A percentile compares a stretch with the other conserved stretches of the same genome.
Evolutionary conservation across 2,329 filamentous ascomycete genomes (phyloP).

Genomic region (Phoma sp.): DNA sequence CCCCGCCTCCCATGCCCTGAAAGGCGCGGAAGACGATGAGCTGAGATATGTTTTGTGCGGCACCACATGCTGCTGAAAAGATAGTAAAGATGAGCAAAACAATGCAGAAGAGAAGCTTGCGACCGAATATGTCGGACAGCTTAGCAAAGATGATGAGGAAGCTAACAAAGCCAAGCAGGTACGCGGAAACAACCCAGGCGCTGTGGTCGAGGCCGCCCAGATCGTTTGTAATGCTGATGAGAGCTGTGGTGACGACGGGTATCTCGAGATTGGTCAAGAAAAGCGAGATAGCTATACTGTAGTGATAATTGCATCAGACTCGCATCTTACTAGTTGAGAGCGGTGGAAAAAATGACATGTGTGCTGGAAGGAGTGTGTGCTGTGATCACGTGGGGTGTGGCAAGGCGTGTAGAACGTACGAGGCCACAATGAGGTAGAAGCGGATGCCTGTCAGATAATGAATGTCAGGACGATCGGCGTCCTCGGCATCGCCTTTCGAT

Average conservation of each 20-base stretch:
- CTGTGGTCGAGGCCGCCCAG: background rate
- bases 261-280: background rate
- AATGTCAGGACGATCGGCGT: background rate
- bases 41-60: background rate
- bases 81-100: background rate
- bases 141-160: background rate
- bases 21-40: background rate
- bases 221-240: background rate
- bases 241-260: background rate
- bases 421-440: background rate
- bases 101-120: background rate
- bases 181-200: background rate
- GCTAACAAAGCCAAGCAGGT: background rate
- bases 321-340: background rate
- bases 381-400: background rate
- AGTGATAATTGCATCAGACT: background rate
- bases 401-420: background rate
- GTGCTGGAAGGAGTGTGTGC: background rate
- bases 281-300: background rate
- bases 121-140: background rate
- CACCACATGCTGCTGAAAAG: background rate
- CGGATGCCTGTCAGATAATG: background rate
- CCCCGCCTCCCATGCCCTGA: background rate
- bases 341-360: background rate
- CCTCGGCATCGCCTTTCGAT: background rate